These are phyloP conservation scores for Pseudogymnoascus sp. DNA, from an alignment of 2,329 filamentous ascomycete species.

Conservation along the genomic window DNA sequence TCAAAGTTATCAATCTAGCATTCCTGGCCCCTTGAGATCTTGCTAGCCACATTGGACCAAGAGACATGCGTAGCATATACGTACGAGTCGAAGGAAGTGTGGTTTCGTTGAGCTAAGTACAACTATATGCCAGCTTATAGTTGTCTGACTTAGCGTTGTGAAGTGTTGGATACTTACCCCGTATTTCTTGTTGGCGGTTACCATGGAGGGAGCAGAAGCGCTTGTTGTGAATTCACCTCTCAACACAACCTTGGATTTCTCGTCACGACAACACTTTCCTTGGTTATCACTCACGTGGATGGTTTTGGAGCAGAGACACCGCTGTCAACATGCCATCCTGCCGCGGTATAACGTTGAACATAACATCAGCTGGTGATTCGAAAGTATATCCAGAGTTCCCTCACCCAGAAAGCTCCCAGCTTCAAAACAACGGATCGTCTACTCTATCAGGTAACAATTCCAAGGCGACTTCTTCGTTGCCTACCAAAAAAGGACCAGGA, in stretches of 20 bases:
- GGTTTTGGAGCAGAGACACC: neutral
- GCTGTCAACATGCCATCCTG: slow-evolving; percentile 21
- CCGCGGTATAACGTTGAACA: slow-evolving; percentile 21
- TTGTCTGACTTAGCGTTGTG: neutral
- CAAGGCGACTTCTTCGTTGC: neutral
- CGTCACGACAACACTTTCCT: neutral
- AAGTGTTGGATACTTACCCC: neutral
- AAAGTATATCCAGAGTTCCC: slow-evolving; percentile 44
- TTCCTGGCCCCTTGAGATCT: neutral
- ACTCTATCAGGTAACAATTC: neutral
- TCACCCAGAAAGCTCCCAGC: slow-evolving; percentile 43
- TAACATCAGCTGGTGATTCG: slow-evolving; percentile 23
- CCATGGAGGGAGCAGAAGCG: neutral
- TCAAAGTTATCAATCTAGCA: neutral
- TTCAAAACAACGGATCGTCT: slow-evolving; percentile 23
- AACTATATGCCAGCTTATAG: neutral
- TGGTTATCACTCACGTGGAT: neutral
- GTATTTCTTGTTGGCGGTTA: neutral
- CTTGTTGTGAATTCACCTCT: slow-evolving; percentile 3
- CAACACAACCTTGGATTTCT: neutral
- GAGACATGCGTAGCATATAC: neutral
- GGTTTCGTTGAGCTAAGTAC: neutral
- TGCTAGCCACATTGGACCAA: neutral
- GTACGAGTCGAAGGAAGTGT: neutral
- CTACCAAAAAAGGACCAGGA: neutral